Percentiles rank a stretch among this genome's conserved stretches.
Conservation (phyloP, 192 early-diverging fungal species). For the Dissophora ornata region DNA sequence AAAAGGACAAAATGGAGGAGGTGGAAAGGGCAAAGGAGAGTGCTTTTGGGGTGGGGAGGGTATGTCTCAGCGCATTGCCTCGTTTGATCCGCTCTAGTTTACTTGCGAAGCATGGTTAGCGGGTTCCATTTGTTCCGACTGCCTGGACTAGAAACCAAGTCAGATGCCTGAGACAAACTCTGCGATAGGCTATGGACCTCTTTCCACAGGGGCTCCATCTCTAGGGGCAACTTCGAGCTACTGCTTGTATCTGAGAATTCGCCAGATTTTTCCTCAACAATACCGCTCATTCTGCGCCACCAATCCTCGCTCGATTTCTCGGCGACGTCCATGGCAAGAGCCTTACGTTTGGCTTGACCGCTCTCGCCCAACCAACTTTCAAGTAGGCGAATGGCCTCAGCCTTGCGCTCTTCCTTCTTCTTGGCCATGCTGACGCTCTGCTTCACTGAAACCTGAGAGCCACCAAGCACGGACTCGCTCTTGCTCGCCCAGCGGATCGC, state of each 20-base stretch:
- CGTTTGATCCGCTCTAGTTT: too few species aligned
- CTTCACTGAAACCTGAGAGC: background rate
- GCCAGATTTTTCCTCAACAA: conserved; percentile 35
- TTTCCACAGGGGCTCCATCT: conserved; percentile 30
- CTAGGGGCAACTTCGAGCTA: conserved; percentile 12
- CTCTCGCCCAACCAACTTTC: conserved; percentile 44
- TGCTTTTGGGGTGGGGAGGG: too few species aligned
- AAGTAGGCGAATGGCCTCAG: conserved; percentile 28
- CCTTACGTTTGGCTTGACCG: conserved; percentile 25
- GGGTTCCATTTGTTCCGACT: conserved; percentile 32
- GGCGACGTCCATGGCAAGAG: conserved; percentile 27
- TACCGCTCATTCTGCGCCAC: conserved; percentile 48
- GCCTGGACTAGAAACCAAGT: conserved; percentile 5
- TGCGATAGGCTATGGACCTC: conserved; percentile 36
- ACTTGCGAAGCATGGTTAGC: conserved; percentile 46
- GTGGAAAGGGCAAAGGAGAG: too few species aligned
- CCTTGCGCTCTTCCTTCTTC: conserved; percentile 41
- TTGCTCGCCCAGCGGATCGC: conserved; percentile 37
- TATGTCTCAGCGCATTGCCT: too few species aligned
- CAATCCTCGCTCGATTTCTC: conserved; percentile 15
- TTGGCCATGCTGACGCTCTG: conserved; percentile 24
- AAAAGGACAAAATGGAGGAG: too few species aligned
- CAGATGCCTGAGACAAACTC: background rate
- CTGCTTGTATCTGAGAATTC: background rate
- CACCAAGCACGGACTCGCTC: conserved; percentile 1